Percentiles rank a stretch among this genome's conserved stretches.
Conservation (phyloP, 1,139 yeast species). For the Scheffersomyces parashehatae region DNA sequence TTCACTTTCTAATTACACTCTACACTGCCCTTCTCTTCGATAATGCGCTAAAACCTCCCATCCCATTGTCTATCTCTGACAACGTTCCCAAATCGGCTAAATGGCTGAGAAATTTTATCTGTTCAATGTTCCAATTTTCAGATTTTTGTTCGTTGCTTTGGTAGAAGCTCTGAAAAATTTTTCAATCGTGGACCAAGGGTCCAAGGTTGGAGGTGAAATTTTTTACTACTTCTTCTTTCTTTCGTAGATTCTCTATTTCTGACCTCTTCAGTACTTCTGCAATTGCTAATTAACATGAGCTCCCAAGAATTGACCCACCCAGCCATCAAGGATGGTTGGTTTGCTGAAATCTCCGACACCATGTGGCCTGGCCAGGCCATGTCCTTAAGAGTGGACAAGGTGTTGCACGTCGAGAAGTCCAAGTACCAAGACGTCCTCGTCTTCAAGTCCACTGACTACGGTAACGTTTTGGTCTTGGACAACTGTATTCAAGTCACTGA, state of each 20-base stretch:
- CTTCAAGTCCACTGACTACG: conserved; percentile 83
- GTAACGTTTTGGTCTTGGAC: conserved; percentile 88
- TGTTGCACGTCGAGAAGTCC: conserved; percentile 77
- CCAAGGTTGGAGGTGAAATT: too few relatives aligned
- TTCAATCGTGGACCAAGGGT: too few relatives aligned
- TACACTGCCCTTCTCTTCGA: too few relatives aligned
- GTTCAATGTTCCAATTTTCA: too few relatives aligned
- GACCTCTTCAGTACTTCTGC: background rate
- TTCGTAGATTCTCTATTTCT: background rate
- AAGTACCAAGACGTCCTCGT: conserved; percentile 80
- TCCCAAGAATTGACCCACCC: conserved; percentile 63
- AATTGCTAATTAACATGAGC: background rate
- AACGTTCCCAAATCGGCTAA: too few relatives aligned
- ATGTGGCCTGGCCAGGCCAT: conserved; percentile 98
- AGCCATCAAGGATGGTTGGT: conserved; percentile 83
- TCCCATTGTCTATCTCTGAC: too few relatives aligned
- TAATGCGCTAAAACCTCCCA: too few relatives aligned
- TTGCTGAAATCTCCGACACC: conserved; percentile 81
- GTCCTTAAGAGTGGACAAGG: conserved; percentile 78
- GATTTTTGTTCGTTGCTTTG: too few relatives aligned
- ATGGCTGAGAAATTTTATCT: too few relatives aligned
- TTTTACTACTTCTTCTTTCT: background rate
- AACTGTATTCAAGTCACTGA: conserved; percentile 92
- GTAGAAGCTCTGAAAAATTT: too few relatives aligned
- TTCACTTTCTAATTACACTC: too few relatives aligned